phyloP scores from a whole-genome alignment of 2,329 filamentous ascomycete genomes.

The Paraconiothyrium brasiliense region DNA sequence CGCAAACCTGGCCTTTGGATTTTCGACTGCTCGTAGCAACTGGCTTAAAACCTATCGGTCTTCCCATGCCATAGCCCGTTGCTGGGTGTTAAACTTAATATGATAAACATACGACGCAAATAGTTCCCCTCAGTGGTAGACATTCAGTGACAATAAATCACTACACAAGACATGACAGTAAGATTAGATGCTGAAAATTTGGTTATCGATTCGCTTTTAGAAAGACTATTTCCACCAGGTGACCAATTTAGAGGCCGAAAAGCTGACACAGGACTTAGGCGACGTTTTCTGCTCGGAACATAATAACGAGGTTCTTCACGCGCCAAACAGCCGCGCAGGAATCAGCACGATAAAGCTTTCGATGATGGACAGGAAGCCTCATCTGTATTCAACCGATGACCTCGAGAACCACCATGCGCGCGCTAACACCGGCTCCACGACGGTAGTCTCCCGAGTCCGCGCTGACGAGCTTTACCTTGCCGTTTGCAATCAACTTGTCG shows the following conservation, averaged over 20 bases:
- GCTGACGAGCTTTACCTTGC: conserved; percentile 43
- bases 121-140: too few species aligned
- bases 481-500: conserved; percentile 26
- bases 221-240: not conserved
- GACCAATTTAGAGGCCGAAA: not conserved
- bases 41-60: not conserved
- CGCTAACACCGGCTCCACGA: conserved; percentile 19
- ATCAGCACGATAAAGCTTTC: not conserved
- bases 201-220: not conserved
- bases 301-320: not conserved
- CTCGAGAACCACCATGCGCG: conserved; percentile 21
- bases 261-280: not conserved
- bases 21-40: not conserved
- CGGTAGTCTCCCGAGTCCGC: conserved; percentile 21
- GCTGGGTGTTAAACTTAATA: too few species aligned
- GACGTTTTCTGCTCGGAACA: too few species aligned
- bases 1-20: not conserved
- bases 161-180: too few species aligned
- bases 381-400: conserved; percentile 10
- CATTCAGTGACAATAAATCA: too few species aligned
- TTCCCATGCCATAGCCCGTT: not conserved
- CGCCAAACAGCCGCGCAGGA: not conserved
- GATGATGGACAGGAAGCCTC: not conserved
- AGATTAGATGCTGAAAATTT: not conserved
- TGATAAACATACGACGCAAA: too few species aligned